A percentile compares a stretch with the other conserved stretches of the same genome.
phyloP scores from a whole-genome alignment of 352 stramenopile species.

The Phytophthora multivora region DNA sequence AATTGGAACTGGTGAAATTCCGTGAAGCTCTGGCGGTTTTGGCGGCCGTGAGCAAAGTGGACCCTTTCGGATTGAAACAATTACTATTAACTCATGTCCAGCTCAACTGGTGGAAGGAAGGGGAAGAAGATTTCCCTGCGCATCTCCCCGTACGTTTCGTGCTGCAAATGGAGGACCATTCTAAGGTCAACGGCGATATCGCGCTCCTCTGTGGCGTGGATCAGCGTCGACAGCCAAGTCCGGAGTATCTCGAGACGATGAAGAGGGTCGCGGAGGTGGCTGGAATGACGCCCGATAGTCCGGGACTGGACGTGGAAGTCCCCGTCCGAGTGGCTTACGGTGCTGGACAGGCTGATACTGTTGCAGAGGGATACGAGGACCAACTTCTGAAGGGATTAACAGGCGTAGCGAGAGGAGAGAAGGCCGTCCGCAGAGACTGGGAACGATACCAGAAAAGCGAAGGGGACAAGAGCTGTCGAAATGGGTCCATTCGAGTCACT shows the following conservation, averaged over 20 bases:
- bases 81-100: constrained; percentile 32
- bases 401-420: constrained; percentile 4
- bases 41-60: constrained; percentile 22
- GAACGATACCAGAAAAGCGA: neutral
- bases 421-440: constrained; percentile 9
- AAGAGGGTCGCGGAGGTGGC: constrained; percentile 6
- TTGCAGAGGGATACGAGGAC: constrained; percentile 1
- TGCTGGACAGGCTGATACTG: neutral
- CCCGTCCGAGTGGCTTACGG: constrained; percentile 5
- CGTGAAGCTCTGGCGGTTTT: constrained; percentile 39
- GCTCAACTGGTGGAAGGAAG: constrained; percentile 26
- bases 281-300: neutral
- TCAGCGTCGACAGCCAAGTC: neutral
- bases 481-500: constrained; percentile 5
- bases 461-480: neutral
- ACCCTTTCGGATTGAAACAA: constrained; percentile 29
- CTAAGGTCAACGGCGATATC: neutral
- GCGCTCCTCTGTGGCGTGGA: constrained; percentile 9
- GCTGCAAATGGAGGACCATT: constrained; percentile 10
- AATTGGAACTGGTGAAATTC: constrained; percentile 1
- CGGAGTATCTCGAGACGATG: constrained; percentile 6
- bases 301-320: constrained; percentile 6
- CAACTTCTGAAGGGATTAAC: constrained; percentile 12
- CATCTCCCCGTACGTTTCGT: constrained; percentile 21
- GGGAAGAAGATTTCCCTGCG: constrained; percentile 24